Percentiles rank a stretch among this genome's conserved stretches.
Conservation (phyloP, 2,329 filamentous ascomycete genomes). For the Emericellopsis atlantica region DNA sequence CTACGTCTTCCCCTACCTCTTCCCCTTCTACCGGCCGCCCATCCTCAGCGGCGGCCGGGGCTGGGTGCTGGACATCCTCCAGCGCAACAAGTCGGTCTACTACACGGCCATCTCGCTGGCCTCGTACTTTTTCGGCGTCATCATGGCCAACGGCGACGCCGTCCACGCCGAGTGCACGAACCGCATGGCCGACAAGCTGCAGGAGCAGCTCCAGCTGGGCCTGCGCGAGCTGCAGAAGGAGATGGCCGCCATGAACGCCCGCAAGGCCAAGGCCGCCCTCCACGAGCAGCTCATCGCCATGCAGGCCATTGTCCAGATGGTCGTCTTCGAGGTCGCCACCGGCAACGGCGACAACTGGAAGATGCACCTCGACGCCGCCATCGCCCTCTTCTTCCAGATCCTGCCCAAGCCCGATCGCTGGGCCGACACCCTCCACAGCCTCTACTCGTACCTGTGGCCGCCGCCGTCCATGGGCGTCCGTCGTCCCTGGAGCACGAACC, state of each 20-base stretch:
- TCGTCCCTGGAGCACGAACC: slow-evolving; percentile 28
- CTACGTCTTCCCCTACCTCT: slow-evolving; percentile 48
- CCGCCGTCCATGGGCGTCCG: slow-evolving; percentile 17
- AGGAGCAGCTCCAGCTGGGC: slow-evolving; percentile 29
- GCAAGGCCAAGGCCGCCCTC: slow-evolving; percentile 14
- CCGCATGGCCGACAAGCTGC: slow-evolving; percentile 23
- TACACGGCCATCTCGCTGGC: slow-evolving; percentile 43
- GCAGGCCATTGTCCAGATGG: slow-evolving; percentile 38
- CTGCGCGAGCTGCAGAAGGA: slow-evolving; percentile 29
- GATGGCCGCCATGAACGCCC: slow-evolving; percentile 21
- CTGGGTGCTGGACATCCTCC: slow-evolving; percentile 46
- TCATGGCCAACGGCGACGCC: slow-evolving; percentile 14
- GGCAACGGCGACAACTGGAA: slow-evolving; percentile 34
- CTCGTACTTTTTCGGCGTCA: slow-evolving; percentile 41
- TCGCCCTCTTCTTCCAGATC: slow-evolving; percentile 34
- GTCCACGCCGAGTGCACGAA: slow-evolving; percentile 10
- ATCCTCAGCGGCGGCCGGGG: slow-evolving; percentile 42
- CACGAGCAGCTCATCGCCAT: slow-evolving; percentile 26
- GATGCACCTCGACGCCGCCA: slow-evolving; percentile 34
- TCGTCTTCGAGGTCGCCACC: slow-evolving; percentile 36
- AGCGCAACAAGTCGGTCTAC: slow-evolving; percentile 43
- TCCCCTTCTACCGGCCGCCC: slow-evolving; percentile 48
- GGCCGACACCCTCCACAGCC: slow-evolving; percentile 18
- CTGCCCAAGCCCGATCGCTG: slow-evolving; percentile 22
- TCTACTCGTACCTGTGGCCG: slow-evolving; percentile 19